These are phyloP conservation scores for Alternaria dauci DNA, from an alignment of 2,329 filamentous ascomycete species.

Conservation along the genomic window DNA sequence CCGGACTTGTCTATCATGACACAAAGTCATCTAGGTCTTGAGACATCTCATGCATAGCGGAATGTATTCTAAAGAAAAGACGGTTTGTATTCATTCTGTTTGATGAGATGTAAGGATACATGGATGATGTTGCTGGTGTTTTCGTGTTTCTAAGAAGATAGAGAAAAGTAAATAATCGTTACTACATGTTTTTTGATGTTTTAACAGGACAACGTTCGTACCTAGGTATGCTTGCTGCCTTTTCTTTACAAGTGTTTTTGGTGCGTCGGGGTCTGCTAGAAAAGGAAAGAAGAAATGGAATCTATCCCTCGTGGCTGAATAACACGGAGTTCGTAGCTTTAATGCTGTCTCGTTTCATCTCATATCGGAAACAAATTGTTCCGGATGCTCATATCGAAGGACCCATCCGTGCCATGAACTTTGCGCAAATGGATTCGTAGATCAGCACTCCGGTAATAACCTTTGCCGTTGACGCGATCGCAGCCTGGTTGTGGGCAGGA, in stretches of 20 bases:
- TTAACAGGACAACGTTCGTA: not conserved
- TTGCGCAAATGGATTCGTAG: not conserved
- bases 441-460: not conserved
- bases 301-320: no score
- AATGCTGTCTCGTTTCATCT: no score
- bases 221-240: not conserved
- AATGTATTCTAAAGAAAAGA: not conserved
- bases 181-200: not conserved
- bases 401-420: not conserved
- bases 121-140: not conserved
- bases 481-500: not conserved
- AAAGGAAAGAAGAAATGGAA: not conserved
- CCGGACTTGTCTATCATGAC: not conserved
- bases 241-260: not conserved
- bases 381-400: not conserved
- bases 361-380: no score
- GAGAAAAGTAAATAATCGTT: not conserved
- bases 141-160: no score
- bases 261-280: not conserved
- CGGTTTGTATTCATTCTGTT: not conserved
- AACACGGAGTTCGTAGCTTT: no score
- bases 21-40: not conserved
- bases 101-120: not conserved
- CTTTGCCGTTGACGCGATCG: slow-evolving; percentile 1
- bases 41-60: not conserved